These are phyloP conservation scores for Striga hermonthica DNA, from an alignment of 305 asterid genomes.

Conservation along the genomic window DNA sequence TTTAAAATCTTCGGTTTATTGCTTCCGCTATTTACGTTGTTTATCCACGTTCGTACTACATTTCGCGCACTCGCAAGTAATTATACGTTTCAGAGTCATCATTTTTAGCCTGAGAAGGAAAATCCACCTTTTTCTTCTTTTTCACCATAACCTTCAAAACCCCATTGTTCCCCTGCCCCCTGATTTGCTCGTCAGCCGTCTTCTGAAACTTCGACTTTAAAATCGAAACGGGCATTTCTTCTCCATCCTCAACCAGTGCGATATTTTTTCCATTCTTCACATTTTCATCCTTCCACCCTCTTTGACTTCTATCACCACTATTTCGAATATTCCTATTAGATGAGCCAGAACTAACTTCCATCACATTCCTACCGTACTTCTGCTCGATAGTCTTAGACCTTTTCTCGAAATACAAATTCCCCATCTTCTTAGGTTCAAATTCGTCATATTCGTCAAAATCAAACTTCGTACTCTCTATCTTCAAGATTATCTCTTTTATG, in stretches of 20 bases:
- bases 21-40: too few relatives aligned
- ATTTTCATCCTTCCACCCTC: too few relatives aligned
- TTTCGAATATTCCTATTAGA: conserved; percentile 36
- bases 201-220: conserved; percentile 56
- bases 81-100: too few relatives aligned
- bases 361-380: conserved; percentile 35
- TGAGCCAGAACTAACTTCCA: conserved; percentile 44
- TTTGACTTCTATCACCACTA: too few relatives aligned
- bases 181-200: conserved; percentile 56
- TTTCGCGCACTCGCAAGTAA: too few relatives aligned
- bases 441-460: conserved; percentile 82
- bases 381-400: conserved; percentile 36
- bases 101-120: conserved; percentile 35
- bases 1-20: too few relatives aligned
- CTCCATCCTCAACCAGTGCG: conserved; percentile 55
- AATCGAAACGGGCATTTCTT: conserved; percentile 61
- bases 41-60: too few relatives aligned
- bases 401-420: conserved; percentile 41
- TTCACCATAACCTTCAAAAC: conserved; percentile 91
- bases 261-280: conserved; percentile 27
- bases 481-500: conserved; percentile 39
- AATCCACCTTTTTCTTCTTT: conserved; percentile 60
- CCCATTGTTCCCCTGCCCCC: conserved; percentile 96
- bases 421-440: conserved; percentile 53
- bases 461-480: conserved; percentile 43